Base-by-base conservation (phyloP, 805 yeast genomes). In the Ogataea corticis region DNA sequence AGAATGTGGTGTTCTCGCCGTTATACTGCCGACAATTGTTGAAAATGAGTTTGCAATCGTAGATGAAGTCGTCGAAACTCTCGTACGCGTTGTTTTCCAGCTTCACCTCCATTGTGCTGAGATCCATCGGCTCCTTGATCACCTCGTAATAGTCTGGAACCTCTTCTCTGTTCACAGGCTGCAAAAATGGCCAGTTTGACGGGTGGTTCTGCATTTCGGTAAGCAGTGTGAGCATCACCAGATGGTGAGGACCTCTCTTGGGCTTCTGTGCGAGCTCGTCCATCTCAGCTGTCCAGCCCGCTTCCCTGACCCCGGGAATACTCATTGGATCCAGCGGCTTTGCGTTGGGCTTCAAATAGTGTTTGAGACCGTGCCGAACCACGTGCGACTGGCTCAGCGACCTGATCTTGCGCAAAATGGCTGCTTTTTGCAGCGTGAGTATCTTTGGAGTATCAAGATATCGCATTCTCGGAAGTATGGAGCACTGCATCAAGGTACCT, bases 251-350 rank as follows among this genome's bases (percentile, higher is more conserved):
- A 2, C 95, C 88, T 45, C 97, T 73, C 63, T 90, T 89, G 2
- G 99, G 98, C 60, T 89, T 80, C 59, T 95, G 92, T 0, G 98
- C 98, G 48, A 94, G 70, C 56, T 89, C 92, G 65, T 94, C 99
- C 96, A 94, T 91, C 65, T 92, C 99, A 30, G 92, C 94, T 27
- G 96, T 87, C 99, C 99, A 94, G 0, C 99, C 99, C 3, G 95
- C 87, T 63, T 91, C 98, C 53, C 79, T 75, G 40, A 94, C 72
- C 0, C 99, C 99, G 0, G 99, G 98, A 16, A 94, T 89, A 13
- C 72, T 71, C 71, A 83, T 71, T 5, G 98, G 96, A 58, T 89
- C 90, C n/a, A 87, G 62, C 39, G 77, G 79, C 59, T 69, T 73
- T 44, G 69, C 73, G 34, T 49, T 51, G 19, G 61, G 40, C 23